Evolutionary conservation across 2,329 filamentous ascomycete genomes (phyloP).

Genomic region (Sphaerostilbella broomeana): DNA sequence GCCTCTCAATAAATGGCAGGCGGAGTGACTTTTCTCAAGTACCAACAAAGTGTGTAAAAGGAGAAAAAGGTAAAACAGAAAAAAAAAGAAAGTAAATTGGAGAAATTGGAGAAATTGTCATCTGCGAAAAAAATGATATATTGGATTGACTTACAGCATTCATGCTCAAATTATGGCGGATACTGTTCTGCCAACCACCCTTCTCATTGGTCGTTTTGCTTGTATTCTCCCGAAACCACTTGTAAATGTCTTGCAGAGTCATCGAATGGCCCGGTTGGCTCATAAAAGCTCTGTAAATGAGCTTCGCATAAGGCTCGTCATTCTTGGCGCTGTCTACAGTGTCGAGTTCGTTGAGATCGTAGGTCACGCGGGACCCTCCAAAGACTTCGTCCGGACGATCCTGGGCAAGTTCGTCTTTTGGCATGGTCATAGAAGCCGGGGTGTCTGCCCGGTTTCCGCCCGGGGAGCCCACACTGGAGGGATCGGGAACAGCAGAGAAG

Average conservation of each 20-base stretch:
- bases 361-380: background rate
- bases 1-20: background rate
- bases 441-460: conserved; percentile 15
- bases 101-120: no score
- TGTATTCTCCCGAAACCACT: conserved; percentile 81
- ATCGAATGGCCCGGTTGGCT: conserved; percentile 60
- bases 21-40: background rate
- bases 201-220: conserved; percentile 68
- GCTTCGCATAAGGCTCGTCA: conserved; percentile 69
- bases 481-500: conserved; percentile 9
- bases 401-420: conserved; percentile 9
- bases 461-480: conserved; percentile 18
- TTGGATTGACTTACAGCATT: conserved; percentile 65
- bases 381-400: conserved; percentile 1
- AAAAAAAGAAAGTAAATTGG: background rate
- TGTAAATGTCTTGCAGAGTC: conserved; percentile 79
- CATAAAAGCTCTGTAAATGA: conserved; percentile 72
- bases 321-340: conserved; percentile 18
- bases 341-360: background rate
- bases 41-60: background rate
- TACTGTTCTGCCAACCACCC: conserved; percentile 91
- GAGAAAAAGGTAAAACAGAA: conserved; percentile 1
- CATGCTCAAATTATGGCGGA: conserved; percentile 94
- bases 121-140: no score
- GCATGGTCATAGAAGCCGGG: conserved; percentile 13